Evolutionary conservation across 2,329 filamentous ascomycete species (phyloP).

Genomic region (Ophiosphaerella herpotricha): DNA sequence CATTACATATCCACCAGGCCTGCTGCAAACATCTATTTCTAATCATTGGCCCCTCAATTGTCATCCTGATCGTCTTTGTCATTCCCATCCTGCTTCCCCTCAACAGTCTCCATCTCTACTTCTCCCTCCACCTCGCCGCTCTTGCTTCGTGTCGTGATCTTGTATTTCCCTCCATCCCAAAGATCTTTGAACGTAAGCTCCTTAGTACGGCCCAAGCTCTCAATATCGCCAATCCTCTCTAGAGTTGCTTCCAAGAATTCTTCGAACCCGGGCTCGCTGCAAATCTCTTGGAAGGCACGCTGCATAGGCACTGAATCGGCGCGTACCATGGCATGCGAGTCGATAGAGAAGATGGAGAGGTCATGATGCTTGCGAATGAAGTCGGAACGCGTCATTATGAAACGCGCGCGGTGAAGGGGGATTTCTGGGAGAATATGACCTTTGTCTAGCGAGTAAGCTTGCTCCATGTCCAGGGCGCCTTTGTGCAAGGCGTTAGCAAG

Average conservation of each 20-base stretch:
- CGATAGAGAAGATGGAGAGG: slow-evolving; percentile 93
- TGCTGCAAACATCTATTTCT: neutral
- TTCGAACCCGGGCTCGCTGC: slow-evolving; percentile 74
- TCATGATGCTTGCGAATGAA: slow-evolving; percentile 94
- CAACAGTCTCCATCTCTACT: slow-evolving; percentile 41
- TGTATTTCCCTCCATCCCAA: slow-evolving; percentile 80
- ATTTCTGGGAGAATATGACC: slow-evolving; percentile 82
- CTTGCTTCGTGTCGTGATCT: slow-evolving; percentile 34
- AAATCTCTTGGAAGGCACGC: slow-evolving; percentile 85
- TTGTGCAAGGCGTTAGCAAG: slow-evolving; percentile 91
- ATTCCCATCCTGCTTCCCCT: slow-evolving; percentile 28
- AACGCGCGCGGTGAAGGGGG: slow-evolving; percentile 48
- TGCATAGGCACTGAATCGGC: slow-evolving; percentile 98
- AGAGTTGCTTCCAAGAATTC: slow-evolving; percentile 81
- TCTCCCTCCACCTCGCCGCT: slow-evolving; percentile 35
- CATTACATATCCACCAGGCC: neutral
- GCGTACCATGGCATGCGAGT: slow-evolving; percentile 81
- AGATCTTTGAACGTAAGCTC: slow-evolving; percentile 96
- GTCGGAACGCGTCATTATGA: slow-evolving; percentile 95
- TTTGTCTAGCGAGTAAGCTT: slow-evolving; percentile 65
- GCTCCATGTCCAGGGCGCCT: slow-evolving; percentile 66
- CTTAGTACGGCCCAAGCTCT: slow-evolving; percentile 88
- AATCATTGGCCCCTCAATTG: slow-evolving; percentile 3
- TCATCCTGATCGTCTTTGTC: slow-evolving; percentile 25
- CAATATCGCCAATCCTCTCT: slow-evolving; percentile 86